Base-by-base conservation (phyloP, 768 basidiomycete species). In the Amanita muscaria region DNA sequence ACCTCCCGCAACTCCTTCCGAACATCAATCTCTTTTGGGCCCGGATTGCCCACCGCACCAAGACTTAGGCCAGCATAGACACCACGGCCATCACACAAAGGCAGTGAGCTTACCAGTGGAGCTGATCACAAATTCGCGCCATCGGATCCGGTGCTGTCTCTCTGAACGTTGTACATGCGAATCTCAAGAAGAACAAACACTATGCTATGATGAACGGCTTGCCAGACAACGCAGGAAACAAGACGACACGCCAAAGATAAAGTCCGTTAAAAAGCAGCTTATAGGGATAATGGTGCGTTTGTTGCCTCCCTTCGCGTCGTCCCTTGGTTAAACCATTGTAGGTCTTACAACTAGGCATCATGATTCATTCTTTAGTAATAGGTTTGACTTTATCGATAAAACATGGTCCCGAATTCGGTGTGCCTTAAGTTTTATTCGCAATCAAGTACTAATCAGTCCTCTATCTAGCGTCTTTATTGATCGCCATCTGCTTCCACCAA, bases 281-380 rank as follows among this genome's bases (percentile, higher is more conserved):
- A 73, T 90, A 39, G 80, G 86, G 2, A 80, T 88, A 44, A 64
- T 89, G 25, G 86, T 87, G 49, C 44, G 77, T 63, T 19, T 27
- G 35, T 30, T 40, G 44, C 22, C 6, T 42, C 14, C 4, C 9
- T 15, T 12, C 14, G 15, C 23, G 31, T 24, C 25, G 14, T 23
- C 11, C 5, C 21, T 16, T 32, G 15, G n/a, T n/a, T n/a, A n/a
- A n/a, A n/a, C n/a, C 15, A 32, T 38, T 38, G 23, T 30, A 88
- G 86, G 78, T 87, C 24, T 66, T 93, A 27, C 83, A 93, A 73
- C 55, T 84, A 2, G 78, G 90, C 36, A 87, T 93, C 53, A 83
- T 92, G 86, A 71, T 92, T 39, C 79, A 91, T 56, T 83, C 88
- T 2, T 57, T 90, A 36, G 76, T 89, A 24, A 86, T 90, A 46